Base-by-base conservation (phyloP, 352 stramenopile species). In the Phytophthora quininea region DNA sequence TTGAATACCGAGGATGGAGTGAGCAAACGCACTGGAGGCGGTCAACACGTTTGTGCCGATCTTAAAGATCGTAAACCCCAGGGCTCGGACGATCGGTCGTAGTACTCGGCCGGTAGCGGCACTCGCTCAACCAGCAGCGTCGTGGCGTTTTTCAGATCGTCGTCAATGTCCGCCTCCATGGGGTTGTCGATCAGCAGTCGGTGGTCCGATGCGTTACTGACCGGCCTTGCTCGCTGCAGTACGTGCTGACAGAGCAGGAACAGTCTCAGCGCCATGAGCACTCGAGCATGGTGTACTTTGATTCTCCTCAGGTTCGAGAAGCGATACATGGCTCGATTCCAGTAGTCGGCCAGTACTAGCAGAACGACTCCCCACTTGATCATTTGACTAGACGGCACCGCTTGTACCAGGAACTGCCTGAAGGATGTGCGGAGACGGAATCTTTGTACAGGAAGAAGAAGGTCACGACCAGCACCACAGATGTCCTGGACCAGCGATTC, bases 201-300 rank as follows among this genome's bases (percentile, higher is more conserved):
- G 45, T 90, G 82, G 60, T 93, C 86, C 15, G 86, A 93, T 29
- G 66, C 79, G 40, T 91, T 90, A 11, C 72, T 87, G 56, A 92
- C 76, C 1, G 87, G 85, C 5, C 88, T 66, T 32, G 88, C 84
- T 19, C 88, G 84, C 55, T 96, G 84, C 10, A 96, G 69, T 53
- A 96, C 88, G 65, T 95, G 83, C 56, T 96, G 84, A 19, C 84
- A 95, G 3, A 96, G 69, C 56, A 96, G 54, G 30, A 96, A 96
- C 0, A 96, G 74, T 11, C 88, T 74, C 9, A 96, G 67, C 12
- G 86, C 86, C 85, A 96, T 93, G n/a, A 94, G 69, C 46, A 96
- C 86, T 11, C 86, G 86, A 40, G 86, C 66, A 57, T 96, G 88
- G 59, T 96, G 88, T 54, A 94, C 85, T 58, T 96, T 96, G 67